These are phyloP conservation scores for Tripidium arundinaceum DNA, from an alignment of 202 grass and related monocot species.

Conservation along the genomic window DNA sequence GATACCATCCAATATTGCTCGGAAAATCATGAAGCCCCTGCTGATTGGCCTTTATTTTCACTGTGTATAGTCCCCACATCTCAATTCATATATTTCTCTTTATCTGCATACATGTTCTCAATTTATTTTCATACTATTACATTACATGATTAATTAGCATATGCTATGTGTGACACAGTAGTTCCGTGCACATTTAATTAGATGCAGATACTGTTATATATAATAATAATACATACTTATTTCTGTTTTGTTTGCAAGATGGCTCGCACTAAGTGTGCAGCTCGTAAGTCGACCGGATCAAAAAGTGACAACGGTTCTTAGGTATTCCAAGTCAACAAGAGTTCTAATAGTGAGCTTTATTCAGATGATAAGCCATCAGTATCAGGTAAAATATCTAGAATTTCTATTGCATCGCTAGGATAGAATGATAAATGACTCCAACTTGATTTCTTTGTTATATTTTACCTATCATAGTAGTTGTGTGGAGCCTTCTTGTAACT, in stretches of 20 bases:
- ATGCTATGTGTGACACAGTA: background rate
- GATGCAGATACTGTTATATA: background rate
- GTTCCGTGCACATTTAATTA: background rate
- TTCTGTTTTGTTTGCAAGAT: background rate
- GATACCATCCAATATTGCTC: background rate
- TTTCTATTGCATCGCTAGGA: background rate
- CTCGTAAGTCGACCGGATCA: constrained; percentile 17
- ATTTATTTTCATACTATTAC: background rate
- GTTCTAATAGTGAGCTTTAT: constrained; percentile 26
- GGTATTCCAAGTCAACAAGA: constrained; percentile 18
- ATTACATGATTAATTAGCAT: background rate
- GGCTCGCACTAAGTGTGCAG: background rate
- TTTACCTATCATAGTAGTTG: constrained; percentile 12
- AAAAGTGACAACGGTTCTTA: constrained; percentile 20
- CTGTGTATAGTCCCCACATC: too few species aligned
- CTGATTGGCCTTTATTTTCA: too few species aligned
- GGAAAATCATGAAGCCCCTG: too few species aligned
- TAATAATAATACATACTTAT: background rate
- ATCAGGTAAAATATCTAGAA: constrained; percentile 37
- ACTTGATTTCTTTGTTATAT: constrained; percentile 18
- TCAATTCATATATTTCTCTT: background rate
- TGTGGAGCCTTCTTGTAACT: constrained; percentile 19
- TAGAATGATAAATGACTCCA: constrained; percentile 4
- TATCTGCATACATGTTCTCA: background rate
- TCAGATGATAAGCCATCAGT: constrained; percentile 20